Conservation (phyloP, 176 grass and related monocot species). For the Oryza glumipatula region DNA sequence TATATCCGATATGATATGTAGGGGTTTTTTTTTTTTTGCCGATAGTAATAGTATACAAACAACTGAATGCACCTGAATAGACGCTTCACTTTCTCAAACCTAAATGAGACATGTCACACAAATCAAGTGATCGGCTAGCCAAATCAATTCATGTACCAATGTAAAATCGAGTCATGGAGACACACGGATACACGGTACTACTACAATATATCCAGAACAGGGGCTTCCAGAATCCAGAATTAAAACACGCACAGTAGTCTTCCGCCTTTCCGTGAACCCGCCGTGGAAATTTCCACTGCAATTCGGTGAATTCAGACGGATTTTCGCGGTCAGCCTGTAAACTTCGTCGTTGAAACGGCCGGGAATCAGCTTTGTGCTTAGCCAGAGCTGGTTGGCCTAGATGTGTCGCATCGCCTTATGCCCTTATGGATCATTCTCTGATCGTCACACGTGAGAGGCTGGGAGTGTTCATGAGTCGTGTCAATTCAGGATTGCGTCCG, state of each 20-base stretch:
- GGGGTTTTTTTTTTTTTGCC: too few relatives aligned
- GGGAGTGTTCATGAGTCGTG: not conserved
- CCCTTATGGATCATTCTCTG: not conserved
- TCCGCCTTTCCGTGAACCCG: not conserved
- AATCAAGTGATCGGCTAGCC: not conserved
- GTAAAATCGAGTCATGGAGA: not conserved
- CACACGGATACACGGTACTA: not conserved
- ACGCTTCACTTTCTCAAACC: not conserved
- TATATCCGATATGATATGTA: too few relatives aligned
- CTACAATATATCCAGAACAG: not conserved
- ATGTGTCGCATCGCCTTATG: not conserved
- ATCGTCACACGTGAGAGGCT: conserved; percentile 1
- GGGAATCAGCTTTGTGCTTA: not conserved
- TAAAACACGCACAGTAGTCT: not conserved
- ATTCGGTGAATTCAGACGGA: not conserved
- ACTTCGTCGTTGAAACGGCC: not conserved
- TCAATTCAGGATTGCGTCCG: not conserved
- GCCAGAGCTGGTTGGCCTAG: not conserved
- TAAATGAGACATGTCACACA: not conserved
- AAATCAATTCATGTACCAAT: not conserved
- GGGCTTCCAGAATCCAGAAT: not conserved
- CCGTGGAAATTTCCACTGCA: not conserved
- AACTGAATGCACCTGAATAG: too few relatives aligned
- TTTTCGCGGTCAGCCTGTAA: not conserved
- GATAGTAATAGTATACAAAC: too few relatives aligned